Conservation (phyloP, 352 stramenopile genomes). For the Albugo laibachii region DNA sequence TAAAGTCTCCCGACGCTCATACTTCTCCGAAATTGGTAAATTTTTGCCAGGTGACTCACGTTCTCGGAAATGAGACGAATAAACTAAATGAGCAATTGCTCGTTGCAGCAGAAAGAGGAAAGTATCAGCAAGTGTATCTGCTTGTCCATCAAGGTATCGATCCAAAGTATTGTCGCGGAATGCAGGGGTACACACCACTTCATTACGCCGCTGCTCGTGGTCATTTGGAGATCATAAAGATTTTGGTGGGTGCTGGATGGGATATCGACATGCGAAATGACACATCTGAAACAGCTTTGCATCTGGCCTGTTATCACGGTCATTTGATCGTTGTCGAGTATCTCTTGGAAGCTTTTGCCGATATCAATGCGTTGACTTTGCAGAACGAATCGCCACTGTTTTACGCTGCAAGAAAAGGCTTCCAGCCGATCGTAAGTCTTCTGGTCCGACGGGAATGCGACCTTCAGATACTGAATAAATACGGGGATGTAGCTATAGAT, state of each 20-base stretch:
- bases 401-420: slow-evolving; percentile 44
- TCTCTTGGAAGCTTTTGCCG: slow-evolving; percentile 33
- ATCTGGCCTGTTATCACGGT: slow-evolving; percentile 44
- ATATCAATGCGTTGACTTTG: slow-evolving; percentile 23
- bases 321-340: slow-evolving; percentile 29
- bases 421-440: slow-evolving; percentile 34
- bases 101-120: slow-evolving; percentile 50
- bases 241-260: slow-evolving; percentile 51
- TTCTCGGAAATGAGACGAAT: background rate
- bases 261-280: slow-evolving; percentile 22
- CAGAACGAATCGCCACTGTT: slow-evolving; percentile 54
- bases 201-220: slow-evolving; percentile 48
- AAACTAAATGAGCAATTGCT: slow-evolving; percentile 37
- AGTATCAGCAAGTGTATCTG: slow-evolving; percentile 39
- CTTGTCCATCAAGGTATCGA: slow-evolving; percentile 40
- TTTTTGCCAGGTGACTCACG: too few species aligned
- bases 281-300: slow-evolving; percentile 33
- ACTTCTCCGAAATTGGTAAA: too few species aligned
- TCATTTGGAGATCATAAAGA: slow-evolving; percentile 38
- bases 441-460: slow-evolving; percentile 48
- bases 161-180: slow-evolving; percentile 29
- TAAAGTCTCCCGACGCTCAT: too few species aligned
- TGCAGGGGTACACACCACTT: slow-evolving; percentile 40
- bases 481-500: slow-evolving; percentile 45
- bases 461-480: slow-evolving; percentile 24